A percentile compares a stretch with the other conserved stretches of the same genome.
Conservation (phyloP, 768 basidiomycete genomes). For the Asterophora parasitica region DNA sequence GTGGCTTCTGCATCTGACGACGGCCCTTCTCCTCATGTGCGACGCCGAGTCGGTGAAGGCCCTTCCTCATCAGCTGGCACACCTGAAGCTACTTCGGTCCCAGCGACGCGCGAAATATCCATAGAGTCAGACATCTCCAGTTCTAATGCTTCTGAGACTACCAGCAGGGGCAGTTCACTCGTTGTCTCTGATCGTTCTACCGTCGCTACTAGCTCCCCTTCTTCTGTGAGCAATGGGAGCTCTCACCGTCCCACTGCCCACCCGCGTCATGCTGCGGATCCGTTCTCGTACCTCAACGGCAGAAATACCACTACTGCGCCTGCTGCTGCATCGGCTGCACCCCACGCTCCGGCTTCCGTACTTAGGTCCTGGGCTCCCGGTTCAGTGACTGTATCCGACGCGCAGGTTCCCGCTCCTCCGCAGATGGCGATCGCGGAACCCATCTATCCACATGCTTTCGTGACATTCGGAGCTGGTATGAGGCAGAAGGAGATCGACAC, state of each 20-base stretch:
- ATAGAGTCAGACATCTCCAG: conserved; percentile 11
- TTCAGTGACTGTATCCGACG: conserved; percentile 24
- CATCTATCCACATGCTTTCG: conserved; percentile 66
- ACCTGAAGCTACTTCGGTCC: not conserved
- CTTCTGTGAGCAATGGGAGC: conserved; percentile 7
- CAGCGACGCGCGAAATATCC: conserved; percentile 11
- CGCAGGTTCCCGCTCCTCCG: conserved; percentile 22
- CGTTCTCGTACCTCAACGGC: conserved; percentile 56
- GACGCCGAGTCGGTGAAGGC: conserved; percentile 29
- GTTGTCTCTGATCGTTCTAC: conserved; percentile 20
- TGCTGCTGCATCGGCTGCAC: conserved; percentile 21
- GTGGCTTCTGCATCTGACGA: conserved; percentile 19
- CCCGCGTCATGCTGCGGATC: conserved; percentile 34
- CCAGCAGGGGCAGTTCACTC: conserved; percentile 4
- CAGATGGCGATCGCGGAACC: conserved; percentile 48
- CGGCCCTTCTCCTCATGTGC: conserved; percentile 30
- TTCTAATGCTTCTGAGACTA: conserved; percentile 15
- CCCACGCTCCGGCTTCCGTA: conserved; percentile 29
- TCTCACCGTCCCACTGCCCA: conserved; percentile 9
- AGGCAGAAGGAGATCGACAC: conserved; percentile 81
- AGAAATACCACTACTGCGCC: conserved; percentile 27
- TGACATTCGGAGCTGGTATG: conserved; percentile 85
- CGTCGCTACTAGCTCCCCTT: conserved; percentile 25
- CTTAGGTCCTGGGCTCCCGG: conserved; percentile 31
- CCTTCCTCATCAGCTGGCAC: not conserved